phyloP scores from a whole-genome alignment of 805 yeast genomes.

The Metschnikowia picachoensis region DNA sequence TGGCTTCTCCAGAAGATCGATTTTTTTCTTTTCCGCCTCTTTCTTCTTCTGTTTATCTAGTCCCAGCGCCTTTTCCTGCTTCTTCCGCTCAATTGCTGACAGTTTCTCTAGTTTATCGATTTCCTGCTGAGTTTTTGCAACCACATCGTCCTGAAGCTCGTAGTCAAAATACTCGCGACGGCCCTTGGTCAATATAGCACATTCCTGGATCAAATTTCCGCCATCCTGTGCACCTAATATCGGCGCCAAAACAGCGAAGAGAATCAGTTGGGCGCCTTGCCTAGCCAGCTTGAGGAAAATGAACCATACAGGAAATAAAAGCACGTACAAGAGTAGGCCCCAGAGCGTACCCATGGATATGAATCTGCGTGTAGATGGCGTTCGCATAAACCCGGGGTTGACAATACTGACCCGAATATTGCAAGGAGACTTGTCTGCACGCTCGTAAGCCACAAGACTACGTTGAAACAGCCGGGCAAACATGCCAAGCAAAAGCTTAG shows the following conservation, averaged over 20 bases:
- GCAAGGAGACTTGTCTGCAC: conserved; percentile 68
- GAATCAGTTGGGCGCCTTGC: conserved; percentile 76
- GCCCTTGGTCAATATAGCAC: conserved; percentile 50
- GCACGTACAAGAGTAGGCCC: conserved; percentile 56
- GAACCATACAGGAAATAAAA: conserved; percentile 81
- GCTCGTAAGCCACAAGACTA: conserved; percentile 50
- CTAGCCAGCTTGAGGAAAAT: conserved; percentile 68
- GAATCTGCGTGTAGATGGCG: conserved; percentile 78
- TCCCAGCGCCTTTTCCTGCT: conserved; percentile 20
- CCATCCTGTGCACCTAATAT: conserved; percentile 58
- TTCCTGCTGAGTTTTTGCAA: conserved; percentile 53
- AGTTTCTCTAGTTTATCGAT: conserved; percentile 63
- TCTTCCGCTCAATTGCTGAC: conserved; percentile 65
- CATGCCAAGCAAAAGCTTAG: conserved; percentile 72
- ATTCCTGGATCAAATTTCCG: conserved; percentile 71
- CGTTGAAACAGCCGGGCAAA: conserved; percentile 79
- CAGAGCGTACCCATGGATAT: conserved; percentile 69
- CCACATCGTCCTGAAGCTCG: conserved; percentile 57
- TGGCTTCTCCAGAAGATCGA: conserved; percentile 33
- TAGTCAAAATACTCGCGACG: conserved; percentile 63
- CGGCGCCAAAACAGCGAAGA: conserved; percentile 71
- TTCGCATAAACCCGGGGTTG: conserved; percentile 90
- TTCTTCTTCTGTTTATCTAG: conserved; percentile 19
- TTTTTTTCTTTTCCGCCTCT: conserved; percentile 18
- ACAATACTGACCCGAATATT: conserved; percentile 70